Percentiles rank a stretch among this genome's conserved stretches.
Evolutionary conservation across 805 yeast species (phyloP).

Genomic region (Saccharomycopsis babjevae): DNA sequence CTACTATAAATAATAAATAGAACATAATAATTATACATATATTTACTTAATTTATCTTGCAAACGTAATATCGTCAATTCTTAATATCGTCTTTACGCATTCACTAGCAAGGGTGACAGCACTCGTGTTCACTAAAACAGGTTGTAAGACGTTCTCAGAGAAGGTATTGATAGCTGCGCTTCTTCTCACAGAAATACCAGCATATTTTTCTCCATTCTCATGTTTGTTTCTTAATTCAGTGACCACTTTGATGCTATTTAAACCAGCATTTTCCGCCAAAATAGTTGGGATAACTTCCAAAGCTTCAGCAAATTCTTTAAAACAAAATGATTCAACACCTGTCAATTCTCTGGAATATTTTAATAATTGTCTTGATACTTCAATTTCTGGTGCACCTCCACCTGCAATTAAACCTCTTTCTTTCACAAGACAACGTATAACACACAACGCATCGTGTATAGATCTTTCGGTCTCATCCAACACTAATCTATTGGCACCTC

Average conservation of each 20-base stretch:
- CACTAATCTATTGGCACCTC: constrained; percentile 89
- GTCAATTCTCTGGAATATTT: constrained; percentile 63
- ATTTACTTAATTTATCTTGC: constrained; percentile 43
- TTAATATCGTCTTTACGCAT: constrained; percentile 87
- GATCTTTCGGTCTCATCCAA: constrained; percentile 97
- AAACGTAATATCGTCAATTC: constrained; percentile 95
- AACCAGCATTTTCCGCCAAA: constrained; percentile 90
- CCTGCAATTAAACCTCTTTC: constrained; percentile 88
- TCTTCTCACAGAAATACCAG: constrained; percentile 94
- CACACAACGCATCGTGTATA: constrained; percentile 94
- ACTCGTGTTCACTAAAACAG: constrained; percentile 87
- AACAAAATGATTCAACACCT: constrained; percentile 85
- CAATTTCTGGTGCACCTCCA: constrained; percentile 97
- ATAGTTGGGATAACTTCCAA: constrained; percentile 90
- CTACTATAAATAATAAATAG: background rate
- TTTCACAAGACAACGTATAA: constrained; percentile 70
- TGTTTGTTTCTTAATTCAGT: constrained; percentile 88
- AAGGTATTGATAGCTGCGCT: constrained; percentile 86
- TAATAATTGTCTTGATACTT: constrained; percentile 63
- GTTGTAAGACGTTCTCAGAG: constrained; percentile 93
- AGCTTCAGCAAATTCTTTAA: constrained; percentile 86
- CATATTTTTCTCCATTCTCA: constrained; percentile 79
- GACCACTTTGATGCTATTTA: constrained; percentile 82
- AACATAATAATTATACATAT: background rate
- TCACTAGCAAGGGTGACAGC: constrained; percentile 93